Evolutionary conservation across 2,329 filamentous ascomycete genomes (phyloP).

Genomic region (Alternaria ventricosa): DNA sequence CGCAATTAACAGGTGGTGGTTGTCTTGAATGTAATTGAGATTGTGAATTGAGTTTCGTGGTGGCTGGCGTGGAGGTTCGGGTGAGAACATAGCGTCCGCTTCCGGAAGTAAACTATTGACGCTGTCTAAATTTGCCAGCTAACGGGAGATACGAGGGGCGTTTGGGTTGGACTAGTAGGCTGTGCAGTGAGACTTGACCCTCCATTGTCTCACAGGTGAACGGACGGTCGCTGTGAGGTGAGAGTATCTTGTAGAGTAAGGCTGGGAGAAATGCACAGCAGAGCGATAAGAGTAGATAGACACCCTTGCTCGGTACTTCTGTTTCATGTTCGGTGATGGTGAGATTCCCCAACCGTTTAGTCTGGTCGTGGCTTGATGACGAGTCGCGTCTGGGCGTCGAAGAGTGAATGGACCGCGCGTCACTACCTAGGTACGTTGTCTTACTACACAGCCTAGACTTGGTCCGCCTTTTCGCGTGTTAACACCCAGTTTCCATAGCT

Average conservation of each 20-base stretch:
- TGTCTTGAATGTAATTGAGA: neutral
- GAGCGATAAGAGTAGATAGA: neutral
- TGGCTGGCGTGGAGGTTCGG: neutral
- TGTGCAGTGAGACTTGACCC: neutral
- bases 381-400: neutral
- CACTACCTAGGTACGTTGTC: neutral
- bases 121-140: constrained; percentile 6
- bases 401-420: neutral
- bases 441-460: neutral
- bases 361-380: neutral
- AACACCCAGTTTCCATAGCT: neutral
- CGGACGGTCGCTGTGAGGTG: neutral
- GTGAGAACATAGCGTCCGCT: neutral
- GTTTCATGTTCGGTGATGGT: neutral
- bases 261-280: neutral
- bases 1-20: neutral
- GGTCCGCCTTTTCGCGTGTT: neutral
- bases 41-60: neutral
- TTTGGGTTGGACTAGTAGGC: neutral
- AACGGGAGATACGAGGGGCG: neutral
- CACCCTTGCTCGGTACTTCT: neutral
- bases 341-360: neutral
- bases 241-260: neutral
- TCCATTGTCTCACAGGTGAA: neutral
- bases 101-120: constrained; percentile 8